phyloP scores from a whole-genome alignment of 345 rosid genomes.

The Eucalyptus pauciflora region DNA sequence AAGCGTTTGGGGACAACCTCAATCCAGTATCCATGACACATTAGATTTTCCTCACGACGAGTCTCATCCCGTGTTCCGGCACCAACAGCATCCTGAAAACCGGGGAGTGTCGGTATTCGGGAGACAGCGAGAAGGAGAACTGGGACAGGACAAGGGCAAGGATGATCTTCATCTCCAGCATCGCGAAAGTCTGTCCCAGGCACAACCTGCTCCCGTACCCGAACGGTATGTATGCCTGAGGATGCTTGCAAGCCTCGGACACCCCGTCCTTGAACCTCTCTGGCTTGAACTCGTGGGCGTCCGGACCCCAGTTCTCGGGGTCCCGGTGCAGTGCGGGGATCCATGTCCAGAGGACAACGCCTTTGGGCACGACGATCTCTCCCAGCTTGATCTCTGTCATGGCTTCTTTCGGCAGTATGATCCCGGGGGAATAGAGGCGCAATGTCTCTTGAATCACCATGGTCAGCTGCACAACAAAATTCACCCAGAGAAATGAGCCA shows the following conservation, averaged over 20 bases:
- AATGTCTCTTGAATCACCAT: slow-evolving; percentile 11
- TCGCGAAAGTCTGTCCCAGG: slow-evolving; percentile 20
- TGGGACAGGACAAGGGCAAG: slow-evolving; percentile 7
- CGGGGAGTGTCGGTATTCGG: slow-evolving; percentile 17
- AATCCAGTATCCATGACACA: background rate
- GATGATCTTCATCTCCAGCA: slow-evolving; percentile 16
- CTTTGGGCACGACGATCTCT: slow-evolving; percentile 12
- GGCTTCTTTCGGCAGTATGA: background rate
- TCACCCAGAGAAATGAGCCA: background rate
- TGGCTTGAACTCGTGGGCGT: slow-evolving; percentile 36
- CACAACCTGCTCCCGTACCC: slow-evolving; percentile 19
- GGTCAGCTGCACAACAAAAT: background rate
- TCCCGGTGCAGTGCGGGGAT: slow-evolving; percentile 7
- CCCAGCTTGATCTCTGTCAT: slow-evolving; percentile 12
- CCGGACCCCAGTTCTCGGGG: slow-evolving; percentile 24
- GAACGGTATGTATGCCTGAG: slow-evolving; percentile 15
- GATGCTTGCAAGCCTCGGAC: slow-evolving; percentile 21
- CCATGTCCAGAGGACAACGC: slow-evolving; percentile 2
- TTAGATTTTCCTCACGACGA: background rate
- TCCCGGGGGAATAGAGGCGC: slow-evolving; percentile 9
- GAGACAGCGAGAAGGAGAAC: slow-evolving; percentile 10
- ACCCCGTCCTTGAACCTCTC: slow-evolving; percentile 20
- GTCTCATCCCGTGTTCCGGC: slow-evolving; percentile 6
- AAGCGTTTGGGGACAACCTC: background rate
- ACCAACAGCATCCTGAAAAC: slow-evolving; percentile 1